phyloP scores from a whole-genome alignment of 805 yeast species.

The Sporopachydermia quercuum region DNA sequence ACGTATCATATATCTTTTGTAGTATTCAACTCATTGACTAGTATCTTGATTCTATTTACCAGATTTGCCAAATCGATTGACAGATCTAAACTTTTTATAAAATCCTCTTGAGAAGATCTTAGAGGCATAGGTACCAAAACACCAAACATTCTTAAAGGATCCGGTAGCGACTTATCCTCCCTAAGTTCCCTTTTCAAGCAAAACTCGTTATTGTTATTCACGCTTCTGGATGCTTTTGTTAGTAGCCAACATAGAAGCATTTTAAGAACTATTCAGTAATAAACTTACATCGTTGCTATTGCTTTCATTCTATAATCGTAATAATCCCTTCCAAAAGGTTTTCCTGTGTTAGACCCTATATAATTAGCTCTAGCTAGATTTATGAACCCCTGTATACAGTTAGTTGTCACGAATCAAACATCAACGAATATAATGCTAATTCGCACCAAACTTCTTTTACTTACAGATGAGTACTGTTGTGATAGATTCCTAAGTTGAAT shows the following conservation, averaged over 20 bases:
- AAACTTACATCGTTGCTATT: constrained; percentile 8
- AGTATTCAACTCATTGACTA: not conserved
- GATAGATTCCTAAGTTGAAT: not conserved
- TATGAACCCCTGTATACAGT: constrained; percentile 25
- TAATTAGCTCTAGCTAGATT: constrained; percentile 33
- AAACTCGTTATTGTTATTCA: constrained; percentile 2
- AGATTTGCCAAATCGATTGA: not conserved
- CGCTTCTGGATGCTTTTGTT: constrained; percentile 3
- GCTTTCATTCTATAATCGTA: constrained; percentile 25
- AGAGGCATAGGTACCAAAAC: constrained; percentile 30
- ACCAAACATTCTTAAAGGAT: constrained; percentile 33
- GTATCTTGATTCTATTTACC: not conserved
- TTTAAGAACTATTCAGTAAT: too few relatives aligned
- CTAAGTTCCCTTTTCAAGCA: constrained; percentile 2
- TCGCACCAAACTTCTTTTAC: not conserved
- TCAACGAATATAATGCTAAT: not conserved
- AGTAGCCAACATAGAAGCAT: too few relatives aligned
- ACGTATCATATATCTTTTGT: not conserved
- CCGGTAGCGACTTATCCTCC: constrained; percentile 9
- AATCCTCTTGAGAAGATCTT: constrained; percentile 23
- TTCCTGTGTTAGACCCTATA: constrained; percentile 14
- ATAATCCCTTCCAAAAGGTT: constrained; percentile 24
- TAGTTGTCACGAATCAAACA: not conserved
- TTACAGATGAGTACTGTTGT: not conserved
- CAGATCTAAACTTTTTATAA: constrained; percentile 19